Evolutionary conservation across 2,329 filamentous ascomycete genomes (phyloP), one percentile per base, ranked within the genome.

Genomic region (Beauveria asiatica): DNA sequence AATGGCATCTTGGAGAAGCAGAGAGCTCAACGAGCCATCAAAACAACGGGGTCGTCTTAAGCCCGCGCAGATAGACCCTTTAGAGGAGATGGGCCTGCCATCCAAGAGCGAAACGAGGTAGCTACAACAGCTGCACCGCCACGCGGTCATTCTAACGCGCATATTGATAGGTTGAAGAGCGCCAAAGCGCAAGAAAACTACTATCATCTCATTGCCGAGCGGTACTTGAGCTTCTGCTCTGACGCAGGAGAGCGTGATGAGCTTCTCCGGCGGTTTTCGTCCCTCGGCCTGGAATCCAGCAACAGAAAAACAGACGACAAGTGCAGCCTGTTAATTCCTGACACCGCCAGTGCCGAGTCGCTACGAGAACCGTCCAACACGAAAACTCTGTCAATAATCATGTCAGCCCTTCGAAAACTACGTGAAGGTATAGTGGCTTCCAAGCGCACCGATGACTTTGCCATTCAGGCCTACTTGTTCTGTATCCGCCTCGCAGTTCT

Each of bases 71-170:
- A 77, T 85, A 61, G 92, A 97, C 72, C 84, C 89, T 16, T 78
- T 97, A 30, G 89, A 95, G 66, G 82, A 80, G 62, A 88, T 95
- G 65, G 92, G 93, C 1, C 80, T 96, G 65, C 90, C 90, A 5
- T 96, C 92, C 2, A 97, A 96, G 70, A 93, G 93, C 57, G 93
- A 97, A 73, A 89, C 81, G 52, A 87, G 89, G 92, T 93, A 78
- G 21, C 25, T 50, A 25, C 59, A 13, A 19, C 7, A 5, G 23
- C 33, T 7, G 16, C 44, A 70, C 61, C 27, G 11, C 16, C 33
- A 44, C 16, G 25, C 33, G 45, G 57, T 67, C 44, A 61, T 25
- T 51, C 44, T 60, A 39, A 49, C 53, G 53, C 21, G 16, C 30
- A 19, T 37, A 25, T 25, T 53, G 9, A 1, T 27, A 90, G 88